Evolutionary conservation across 2,329 filamentous ascomycete genomes (phyloP).

Genomic region (Claviceps maximensis): DNA sequence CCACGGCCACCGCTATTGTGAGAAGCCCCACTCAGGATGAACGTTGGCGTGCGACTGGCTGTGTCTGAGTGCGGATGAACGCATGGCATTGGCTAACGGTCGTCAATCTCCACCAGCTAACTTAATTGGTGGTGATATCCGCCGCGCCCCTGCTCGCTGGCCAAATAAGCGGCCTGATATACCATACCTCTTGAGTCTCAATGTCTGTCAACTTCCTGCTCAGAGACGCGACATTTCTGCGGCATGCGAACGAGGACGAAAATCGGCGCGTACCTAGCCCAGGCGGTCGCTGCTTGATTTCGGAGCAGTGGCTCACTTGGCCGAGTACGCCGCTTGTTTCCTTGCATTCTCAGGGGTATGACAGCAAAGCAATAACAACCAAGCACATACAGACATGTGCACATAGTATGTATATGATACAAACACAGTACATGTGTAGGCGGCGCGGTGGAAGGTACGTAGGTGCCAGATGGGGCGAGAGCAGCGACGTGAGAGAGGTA

Average conservation of each 20-base stretch:
- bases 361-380: not conserved
- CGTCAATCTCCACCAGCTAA: slow-evolving; percentile 11
- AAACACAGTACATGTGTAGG: not conserved
- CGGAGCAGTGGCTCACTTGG: not conserved
- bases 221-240: not conserved
- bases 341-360: not conserved
- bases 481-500: too few species aligned
- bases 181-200: not conserved
- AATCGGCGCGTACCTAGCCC: not conserved
- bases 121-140: slow-evolving; percentile 1
- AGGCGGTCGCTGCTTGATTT: not conserved
- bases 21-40: slow-evolving; percentile 8
- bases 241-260: not conserved
- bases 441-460: not conserved
- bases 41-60: slow-evolving; percentile 8
- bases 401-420: too few species aligned
- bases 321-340: not conserved
- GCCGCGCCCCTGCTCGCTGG: not conserved
- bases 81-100: slow-evolving; percentile 3
- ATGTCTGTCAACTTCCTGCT: not conserved
- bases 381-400: not conserved
- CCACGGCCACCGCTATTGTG: slow-evolving; percentile 7
- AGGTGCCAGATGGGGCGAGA: not conserved
- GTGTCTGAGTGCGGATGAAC: not conserved
- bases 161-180: slow-evolving; percentile 5